Base-by-base conservation (phyloP, 495 filamentous ascomycete genomes). In the Penicillium soppii region DNA sequence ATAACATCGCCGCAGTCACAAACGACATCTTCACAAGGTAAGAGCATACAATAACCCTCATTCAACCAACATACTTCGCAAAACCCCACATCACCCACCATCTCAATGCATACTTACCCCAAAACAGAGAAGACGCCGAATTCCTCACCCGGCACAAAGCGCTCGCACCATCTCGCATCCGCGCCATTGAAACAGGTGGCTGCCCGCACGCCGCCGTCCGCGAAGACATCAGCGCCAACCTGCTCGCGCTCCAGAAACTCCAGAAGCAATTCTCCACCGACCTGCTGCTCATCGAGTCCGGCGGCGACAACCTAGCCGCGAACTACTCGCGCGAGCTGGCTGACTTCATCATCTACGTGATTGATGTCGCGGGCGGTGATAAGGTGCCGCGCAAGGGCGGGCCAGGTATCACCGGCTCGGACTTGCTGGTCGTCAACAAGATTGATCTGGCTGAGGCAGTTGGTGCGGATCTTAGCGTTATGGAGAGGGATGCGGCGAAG, bases 121-220 rank as follows among this genome's bases (percentile, higher is more conserved):
- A 12, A 27, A 46, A 58, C 59, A 88, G 88, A 52, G 94, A 98
- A 75, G 94, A 98, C 73, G 89, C 90, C 71, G 94, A 97, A 65
- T 98, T 98, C 80, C 87, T 98, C 1, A 92, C 89, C 47, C 82
- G 84, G 36, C 80, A 96, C 80, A 70, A 78, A 52, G 94, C 94
- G 22, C 88, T 98, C 1, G 86, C 92, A 0, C 74, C 92, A 0
- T 56, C 68, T 1, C 89, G 92, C 41, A 97, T 98, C 75, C 82
- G 84, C 52, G 94, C 94, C 61, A 97, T 98, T 73, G 94, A 98
- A 71, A 98, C 94, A 3, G 94, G 94, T 63, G 94, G 94, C 19
- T 98, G 94, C 66, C 94, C 94, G 2, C 94, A 98, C 77, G 94
- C 94, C 50, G 94, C 94, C 37, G 94, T 97, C 58, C 91, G 94